These are phyloP conservation scores for Aspergillus biplanus DNA, from an alignment of 495 filamentous ascomycete genomes.

Conservation along the genomic window DNA sequence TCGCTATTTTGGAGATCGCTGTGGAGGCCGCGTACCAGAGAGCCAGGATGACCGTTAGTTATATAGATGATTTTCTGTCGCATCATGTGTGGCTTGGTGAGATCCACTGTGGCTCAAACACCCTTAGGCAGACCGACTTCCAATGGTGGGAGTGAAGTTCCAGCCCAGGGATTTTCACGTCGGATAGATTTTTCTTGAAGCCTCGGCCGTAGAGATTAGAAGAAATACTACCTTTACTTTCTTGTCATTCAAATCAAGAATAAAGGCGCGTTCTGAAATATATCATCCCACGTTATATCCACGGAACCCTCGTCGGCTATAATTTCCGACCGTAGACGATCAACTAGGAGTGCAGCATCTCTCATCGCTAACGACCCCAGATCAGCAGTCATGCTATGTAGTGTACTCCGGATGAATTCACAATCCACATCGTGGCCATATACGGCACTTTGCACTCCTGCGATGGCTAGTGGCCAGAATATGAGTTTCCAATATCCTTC, in stretches of 20 bases:
- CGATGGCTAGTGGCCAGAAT: background rate
- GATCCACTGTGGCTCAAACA: background rate
- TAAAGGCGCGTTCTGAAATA: slow-evolving; percentile 1
- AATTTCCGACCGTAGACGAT: background rate
- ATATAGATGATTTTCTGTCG: background rate
- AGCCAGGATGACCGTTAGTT: background rate
- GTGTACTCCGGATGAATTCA: background rate
- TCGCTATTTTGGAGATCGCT: slow-evolving; percentile 5
- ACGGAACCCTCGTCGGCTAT: background rate
- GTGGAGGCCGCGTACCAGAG: background rate
- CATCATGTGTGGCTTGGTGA: background rate
- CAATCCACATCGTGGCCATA: background rate
- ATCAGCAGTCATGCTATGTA: background rate
- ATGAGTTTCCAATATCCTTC: background rate
- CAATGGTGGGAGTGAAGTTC: background rate
- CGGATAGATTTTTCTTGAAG: too few species aligned
- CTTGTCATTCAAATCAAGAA: background rate
- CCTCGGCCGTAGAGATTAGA: too few species aligned
- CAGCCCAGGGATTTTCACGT: background rate
- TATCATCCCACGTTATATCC: background rate
- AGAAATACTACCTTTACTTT: too few species aligned
- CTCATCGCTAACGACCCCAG: background rate
- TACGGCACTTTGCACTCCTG: background rate
- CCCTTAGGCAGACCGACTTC: background rate
- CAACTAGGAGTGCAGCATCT: background rate